phyloP scores from a whole-genome alignment of 345 rosid species.

The Eutrema yunnanense region DNA sequence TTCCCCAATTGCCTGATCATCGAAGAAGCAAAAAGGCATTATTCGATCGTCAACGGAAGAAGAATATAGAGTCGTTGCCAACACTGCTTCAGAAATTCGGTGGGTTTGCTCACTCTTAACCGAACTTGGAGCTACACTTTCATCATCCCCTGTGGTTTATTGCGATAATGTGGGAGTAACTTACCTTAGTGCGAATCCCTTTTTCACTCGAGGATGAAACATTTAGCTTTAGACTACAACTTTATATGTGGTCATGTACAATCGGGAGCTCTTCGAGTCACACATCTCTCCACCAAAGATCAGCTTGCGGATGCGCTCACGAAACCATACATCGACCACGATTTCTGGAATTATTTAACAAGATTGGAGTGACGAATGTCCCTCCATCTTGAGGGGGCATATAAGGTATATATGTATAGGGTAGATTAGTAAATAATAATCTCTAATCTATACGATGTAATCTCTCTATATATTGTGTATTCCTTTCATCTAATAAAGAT shows the following conservation, averaged over 20 bases:
- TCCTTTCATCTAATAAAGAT: too few relatives aligned
- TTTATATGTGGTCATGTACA: not conserved
- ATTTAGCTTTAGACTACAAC: not conserved
- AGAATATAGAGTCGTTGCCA: too few relatives aligned
- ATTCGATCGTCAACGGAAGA: not conserved
- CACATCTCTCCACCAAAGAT: not conserved
- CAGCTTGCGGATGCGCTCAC: not conserved
- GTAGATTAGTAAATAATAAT: too few relatives aligned
- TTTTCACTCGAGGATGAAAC: not conserved
- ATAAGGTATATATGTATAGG: too few relatives aligned
- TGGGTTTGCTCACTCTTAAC: not conserved
- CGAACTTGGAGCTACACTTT: not conserved
- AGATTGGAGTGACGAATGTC: too few relatives aligned
- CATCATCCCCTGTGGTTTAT: not conserved
- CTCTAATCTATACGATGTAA: too few relatives aligned
- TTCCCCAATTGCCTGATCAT: not conserved
- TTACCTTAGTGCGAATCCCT: not conserved
- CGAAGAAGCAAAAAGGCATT: not conserved
- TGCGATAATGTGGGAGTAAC: not conserved
- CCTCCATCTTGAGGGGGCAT: too few relatives aligned
- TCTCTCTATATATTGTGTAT: too few relatives aligned
- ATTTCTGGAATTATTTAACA: too few relatives aligned
- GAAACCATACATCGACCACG: not conserved
- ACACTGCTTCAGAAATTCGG: not conserved
- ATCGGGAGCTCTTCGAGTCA: not conserved